Conservation (phyloP, 768 basidiomycete species). For the Naematelia aurantialba region DNA sequence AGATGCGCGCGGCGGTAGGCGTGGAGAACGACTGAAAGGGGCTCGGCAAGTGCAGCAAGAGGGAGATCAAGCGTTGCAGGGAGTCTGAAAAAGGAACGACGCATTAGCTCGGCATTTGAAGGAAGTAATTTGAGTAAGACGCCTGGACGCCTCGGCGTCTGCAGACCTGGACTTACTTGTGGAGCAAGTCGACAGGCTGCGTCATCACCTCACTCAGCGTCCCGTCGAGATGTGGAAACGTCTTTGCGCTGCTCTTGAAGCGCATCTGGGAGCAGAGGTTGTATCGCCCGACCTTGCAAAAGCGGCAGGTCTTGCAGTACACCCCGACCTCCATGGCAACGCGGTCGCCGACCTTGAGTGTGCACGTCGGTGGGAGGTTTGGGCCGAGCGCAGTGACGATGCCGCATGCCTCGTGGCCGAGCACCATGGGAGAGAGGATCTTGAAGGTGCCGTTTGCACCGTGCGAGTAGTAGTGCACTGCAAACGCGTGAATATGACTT, state of each 20-base stretch:
- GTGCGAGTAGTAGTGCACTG: constrained; percentile 86
- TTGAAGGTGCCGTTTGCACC: constrained; percentile 91
- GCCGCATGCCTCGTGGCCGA: constrained; percentile 92
- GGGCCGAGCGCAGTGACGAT: constrained; percentile 77
- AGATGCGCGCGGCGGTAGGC: constrained; percentile 55
- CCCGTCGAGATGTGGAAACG: constrained; percentile 88
- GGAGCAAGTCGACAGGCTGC: constrained; percentile 78
- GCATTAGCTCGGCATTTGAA: constrained; percentile 2
- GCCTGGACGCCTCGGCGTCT: neutral
- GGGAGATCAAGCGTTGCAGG: constrained; percentile 73
- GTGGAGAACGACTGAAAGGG: constrained; percentile 82
- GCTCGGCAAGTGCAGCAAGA: constrained; percentile 84
- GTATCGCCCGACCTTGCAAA: constrained; percentile 64
- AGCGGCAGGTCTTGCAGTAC: constrained; percentile 63
- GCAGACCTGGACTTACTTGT: constrained; percentile 69
- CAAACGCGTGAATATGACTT: constrained; percentile 6
- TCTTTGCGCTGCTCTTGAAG: constrained; percentile 84
- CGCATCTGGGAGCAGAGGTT: constrained; percentile 88
- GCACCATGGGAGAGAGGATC: constrained; percentile 76
- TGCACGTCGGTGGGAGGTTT: constrained; percentile 48
- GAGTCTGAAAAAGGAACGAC: constrained; percentile 50
- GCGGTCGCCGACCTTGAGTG: constrained; percentile 66
- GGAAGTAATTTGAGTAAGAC: too few relatives aligned
- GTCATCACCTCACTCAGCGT: constrained; percentile 83
- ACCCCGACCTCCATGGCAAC: constrained; percentile 93